These are phyloP conservation scores for Diaporthe sp. DNA, from an alignment of 2,329 filamentous ascomycete species.

Conservation along the genomic window DNA sequence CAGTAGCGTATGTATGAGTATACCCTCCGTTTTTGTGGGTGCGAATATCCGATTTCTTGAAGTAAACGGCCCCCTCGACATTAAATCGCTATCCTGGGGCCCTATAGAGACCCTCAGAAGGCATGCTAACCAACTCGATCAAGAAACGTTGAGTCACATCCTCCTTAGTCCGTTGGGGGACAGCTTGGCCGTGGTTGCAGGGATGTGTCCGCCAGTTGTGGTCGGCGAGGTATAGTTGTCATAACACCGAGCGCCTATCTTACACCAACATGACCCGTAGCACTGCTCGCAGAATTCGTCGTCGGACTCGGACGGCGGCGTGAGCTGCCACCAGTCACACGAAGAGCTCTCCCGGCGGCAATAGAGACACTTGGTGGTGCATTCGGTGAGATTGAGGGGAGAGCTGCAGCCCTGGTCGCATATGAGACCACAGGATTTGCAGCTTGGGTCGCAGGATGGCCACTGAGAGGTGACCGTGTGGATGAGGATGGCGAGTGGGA, in stretches of 20 bases:
- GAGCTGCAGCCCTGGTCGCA: not conserved
- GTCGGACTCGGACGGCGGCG: not conserved
- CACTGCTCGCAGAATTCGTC: not conserved
- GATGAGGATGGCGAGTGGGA: not conserved
- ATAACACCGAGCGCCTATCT: not conserved
- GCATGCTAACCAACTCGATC: not conserved
- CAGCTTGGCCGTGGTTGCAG: not conserved
- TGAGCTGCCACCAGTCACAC: not conserved
- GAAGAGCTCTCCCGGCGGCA: slow-evolving; percentile 1
- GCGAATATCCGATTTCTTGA: too few species aligned
- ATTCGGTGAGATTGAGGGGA: not conserved
- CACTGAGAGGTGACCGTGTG: not conserved
- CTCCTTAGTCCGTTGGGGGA: not conserved
- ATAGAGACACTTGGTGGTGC: slow-evolving; percentile 5
- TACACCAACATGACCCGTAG: not conserved
- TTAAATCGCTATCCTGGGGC: rapidly evolving
- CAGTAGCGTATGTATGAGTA: too few species aligned
- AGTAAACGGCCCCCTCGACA: not conserved
- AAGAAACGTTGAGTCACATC: not conserved
- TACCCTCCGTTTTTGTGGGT: too few species aligned
- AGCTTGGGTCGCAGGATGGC: not conserved
- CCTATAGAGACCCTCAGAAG: not conserved
- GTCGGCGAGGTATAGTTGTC: not conserved
- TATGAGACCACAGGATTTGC: not conserved
- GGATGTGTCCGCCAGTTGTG: not conserved